These are phyloP conservation scores for Mycena crocata DNA, from an alignment of 768 basidiomycete genomes.

Conservation along the genomic window DNA sequence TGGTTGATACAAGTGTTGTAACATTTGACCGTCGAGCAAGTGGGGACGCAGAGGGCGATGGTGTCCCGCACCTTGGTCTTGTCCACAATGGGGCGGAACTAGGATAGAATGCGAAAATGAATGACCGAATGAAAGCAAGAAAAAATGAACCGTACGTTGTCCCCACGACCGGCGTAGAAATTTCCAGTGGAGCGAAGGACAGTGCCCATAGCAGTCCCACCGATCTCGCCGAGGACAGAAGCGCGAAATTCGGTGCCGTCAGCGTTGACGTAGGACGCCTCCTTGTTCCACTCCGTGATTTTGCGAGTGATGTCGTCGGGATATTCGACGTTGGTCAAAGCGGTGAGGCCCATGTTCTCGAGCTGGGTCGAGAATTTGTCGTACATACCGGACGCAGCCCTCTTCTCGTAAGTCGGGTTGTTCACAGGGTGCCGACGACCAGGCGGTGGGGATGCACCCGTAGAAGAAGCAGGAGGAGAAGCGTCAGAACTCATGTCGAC, in stretches of 20 bases:
- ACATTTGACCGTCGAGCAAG: background rate
- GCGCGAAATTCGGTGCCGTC: background rate
- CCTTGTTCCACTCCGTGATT: background rate
- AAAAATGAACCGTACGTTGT: background rate
- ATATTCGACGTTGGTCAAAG: background rate
- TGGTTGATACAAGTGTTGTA: background rate
- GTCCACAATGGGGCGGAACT: background rate
- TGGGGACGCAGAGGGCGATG: background rate
- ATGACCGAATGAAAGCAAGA: background rate
- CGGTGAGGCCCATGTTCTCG: background rate
- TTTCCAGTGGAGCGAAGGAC: background rate
- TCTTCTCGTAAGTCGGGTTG: background rate
- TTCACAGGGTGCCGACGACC: background rate
- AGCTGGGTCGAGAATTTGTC: background rate
- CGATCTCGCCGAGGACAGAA: background rate
- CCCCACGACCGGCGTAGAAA: background rate
- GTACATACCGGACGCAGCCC: background rate
- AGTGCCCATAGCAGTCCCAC: background rate
- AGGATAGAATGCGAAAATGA: background rate
- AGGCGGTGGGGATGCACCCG: too few species aligned
- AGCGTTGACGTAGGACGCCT: background rate
- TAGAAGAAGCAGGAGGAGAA: too few species aligned
- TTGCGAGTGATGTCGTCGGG: background rate
- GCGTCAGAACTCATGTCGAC: too few species aligned
- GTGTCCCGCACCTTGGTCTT: background rate